phyloP scores from a whole-genome alignment of 1,139 yeast genomes.

The Pichia sp. region DNA sequence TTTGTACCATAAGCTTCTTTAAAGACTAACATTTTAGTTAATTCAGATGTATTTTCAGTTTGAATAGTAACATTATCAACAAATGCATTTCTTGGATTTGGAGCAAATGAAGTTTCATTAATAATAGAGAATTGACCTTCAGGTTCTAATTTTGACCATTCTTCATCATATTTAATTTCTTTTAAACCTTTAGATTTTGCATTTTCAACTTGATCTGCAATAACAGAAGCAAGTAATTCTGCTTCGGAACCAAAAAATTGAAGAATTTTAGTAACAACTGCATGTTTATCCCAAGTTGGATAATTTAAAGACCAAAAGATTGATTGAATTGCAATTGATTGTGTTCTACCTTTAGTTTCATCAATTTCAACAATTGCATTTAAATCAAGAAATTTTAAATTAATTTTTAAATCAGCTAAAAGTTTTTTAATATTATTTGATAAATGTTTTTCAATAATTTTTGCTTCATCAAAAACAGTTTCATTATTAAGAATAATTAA shows the following conservation, averaged over 20 bases:
- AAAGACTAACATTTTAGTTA: constrained; percentile 71
- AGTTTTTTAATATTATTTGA: constrained; percentile 49
- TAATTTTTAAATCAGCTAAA: constrained; percentile 49
- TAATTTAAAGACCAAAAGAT: constrained; percentile 72
- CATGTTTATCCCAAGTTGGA: constrained; percentile 54
- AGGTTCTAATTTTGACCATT: constrained; percentile 36
- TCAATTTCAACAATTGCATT: constrained; percentile 53
- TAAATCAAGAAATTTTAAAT: constrained; percentile 51
- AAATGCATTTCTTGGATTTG: constrained; percentile 51
- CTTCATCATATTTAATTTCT: constrained; percentile 35
- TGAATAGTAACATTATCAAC: constrained; percentile 34
- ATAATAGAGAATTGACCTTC: constrained; percentile 28
- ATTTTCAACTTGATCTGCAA: constrained; percentile 58
- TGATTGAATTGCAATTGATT: constrained; percentile 67
- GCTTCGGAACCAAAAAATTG: constrained; percentile 79
- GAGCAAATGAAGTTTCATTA: constrained; percentile 52
- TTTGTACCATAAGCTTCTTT: constrained; percentile 65
- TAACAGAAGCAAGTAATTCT: constrained; percentile 77
- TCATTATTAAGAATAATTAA: constrained; percentile 41
- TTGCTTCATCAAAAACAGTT: constrained; percentile 37
- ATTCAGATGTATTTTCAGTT: constrained; percentile 40
- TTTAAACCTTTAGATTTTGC: constrained; percentile 47
- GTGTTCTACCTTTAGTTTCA: constrained; percentile 72
- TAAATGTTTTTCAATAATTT: constrained; percentile 45
- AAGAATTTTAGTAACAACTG: constrained; percentile 70